Evolutionary conservation across 345 rosid species (phyloP).

Genomic region (Populus tremula): DNA sequence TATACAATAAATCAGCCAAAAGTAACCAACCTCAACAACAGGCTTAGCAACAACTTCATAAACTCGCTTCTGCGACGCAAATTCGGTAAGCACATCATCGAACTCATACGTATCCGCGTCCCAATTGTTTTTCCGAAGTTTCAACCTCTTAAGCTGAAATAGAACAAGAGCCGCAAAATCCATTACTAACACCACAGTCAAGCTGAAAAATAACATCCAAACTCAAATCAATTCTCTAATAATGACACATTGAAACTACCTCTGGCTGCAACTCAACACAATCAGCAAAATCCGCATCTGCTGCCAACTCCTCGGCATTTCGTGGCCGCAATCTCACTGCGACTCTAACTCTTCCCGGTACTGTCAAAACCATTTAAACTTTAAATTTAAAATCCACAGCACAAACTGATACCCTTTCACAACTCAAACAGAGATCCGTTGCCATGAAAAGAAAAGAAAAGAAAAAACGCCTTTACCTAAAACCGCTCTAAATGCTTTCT

Average conservation of each 20-base stretch:
- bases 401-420: background rate
- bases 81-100: slow-evolving; percentile 36
- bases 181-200: background rate
- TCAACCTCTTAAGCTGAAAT: slow-evolving; percentile 29
- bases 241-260: slow-evolving; percentile 5
- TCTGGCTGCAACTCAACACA: slow-evolving; percentile 34
- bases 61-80: slow-evolving; percentile 38
- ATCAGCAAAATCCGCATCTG: slow-evolving; percentile 33
- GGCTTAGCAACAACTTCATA: slow-evolving; percentile 39
- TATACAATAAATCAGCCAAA: slow-evolving; percentile 1
- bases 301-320: slow-evolving; percentile 25
- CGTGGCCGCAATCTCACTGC: slow-evolving; percentile 34
- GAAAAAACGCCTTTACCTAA: background rate
- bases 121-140: slow-evolving; percentile 36
- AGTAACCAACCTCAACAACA: slow-evolving; percentile 30
- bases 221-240: background rate
- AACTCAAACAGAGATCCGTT: background rate
- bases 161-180: background rate
- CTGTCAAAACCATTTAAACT: slow-evolving; percentile 4
- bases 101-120: slow-evolving; percentile 34
- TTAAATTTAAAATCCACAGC: background rate
- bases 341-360: slow-evolving; percentile 35
- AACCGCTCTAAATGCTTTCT: background rate
- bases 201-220: background rate
- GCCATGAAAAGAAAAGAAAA: background rate